These are phyloP conservation scores for Thuidium tamariscinum DNA, from an alignment of 225 moss, liverwort and hornwort genomes.

Conservation along the genomic window DNA sequence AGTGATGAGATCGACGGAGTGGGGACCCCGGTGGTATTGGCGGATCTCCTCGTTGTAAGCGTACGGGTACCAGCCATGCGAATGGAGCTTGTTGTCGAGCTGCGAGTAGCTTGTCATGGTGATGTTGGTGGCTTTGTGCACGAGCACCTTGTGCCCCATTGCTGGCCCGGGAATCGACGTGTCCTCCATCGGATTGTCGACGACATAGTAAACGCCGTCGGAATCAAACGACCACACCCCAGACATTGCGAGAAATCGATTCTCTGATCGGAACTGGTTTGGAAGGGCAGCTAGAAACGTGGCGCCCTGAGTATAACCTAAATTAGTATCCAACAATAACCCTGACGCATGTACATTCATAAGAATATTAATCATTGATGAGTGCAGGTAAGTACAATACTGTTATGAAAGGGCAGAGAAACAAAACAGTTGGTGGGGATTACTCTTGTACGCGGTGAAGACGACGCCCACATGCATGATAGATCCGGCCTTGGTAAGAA, in stretches of 20 bases:
- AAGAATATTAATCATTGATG: not conserved
- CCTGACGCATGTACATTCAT: not conserved
- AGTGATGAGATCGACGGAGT: constrained; percentile 6
- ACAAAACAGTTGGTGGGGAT: not conserved
- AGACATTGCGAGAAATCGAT: not conserved
- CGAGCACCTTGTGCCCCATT: constrained; percentile 20
- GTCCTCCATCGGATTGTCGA: not conserved
- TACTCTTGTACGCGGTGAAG: not conserved
- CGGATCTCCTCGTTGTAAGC: not conserved
- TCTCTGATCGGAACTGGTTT: not conserved
- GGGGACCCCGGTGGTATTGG: constrained; percentile 15
- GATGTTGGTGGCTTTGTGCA: constrained; percentile 6
- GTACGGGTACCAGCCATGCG: constrained; percentile 25
- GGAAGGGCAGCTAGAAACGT: not conserved
- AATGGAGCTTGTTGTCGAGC: constrained; percentile 8
- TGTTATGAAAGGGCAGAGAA: not conserved
- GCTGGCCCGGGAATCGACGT: not conserved
- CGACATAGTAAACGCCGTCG: constrained; percentile 7
- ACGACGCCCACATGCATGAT: not conserved
- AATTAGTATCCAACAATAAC: not conserved
- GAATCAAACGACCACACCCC: constrained; percentile 34
- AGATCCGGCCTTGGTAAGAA: not conserved
- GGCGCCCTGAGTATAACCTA: too few species aligned
- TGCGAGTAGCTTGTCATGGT: not conserved
- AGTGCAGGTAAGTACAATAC: not conserved